Conservation (phyloP, 2,329 filamentous ascomycete species). For the Chrysoporthe cubensis region DNA sequence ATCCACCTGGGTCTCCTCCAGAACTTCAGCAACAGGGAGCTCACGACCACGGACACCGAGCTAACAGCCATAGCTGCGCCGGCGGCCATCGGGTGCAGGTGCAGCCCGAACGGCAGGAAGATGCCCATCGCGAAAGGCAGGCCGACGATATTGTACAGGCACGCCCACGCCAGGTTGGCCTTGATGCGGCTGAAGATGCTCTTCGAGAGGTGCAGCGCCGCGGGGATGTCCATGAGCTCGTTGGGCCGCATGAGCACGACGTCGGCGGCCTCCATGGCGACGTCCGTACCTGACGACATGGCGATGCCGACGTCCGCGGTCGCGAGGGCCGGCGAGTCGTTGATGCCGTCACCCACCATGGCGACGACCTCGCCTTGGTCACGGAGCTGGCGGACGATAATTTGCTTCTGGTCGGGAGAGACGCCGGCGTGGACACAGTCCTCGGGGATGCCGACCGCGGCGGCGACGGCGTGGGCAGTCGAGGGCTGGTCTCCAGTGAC, state of each 20-base stretch:
- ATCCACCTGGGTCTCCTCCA: slow-evolving; percentile 89
- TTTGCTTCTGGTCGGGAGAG: slow-evolving; percentile 87
- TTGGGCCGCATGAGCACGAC: slow-evolving; percentile 94
- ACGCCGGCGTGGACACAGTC: slow-evolving; percentile 84
- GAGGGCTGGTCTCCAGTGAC: slow-evolving; percentile 90
- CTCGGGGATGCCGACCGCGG: slow-evolving; percentile 76
- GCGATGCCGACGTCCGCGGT: slow-evolving; percentile 93
- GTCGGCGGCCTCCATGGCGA: slow-evolving; percentile 96
- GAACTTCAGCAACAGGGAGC: slow-evolving; percentile 80
- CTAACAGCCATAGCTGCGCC: slow-evolving; percentile 92
- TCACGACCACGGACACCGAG: slow-evolving; percentile 86
- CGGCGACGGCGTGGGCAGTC: slow-evolving; percentile 82
- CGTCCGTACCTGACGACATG: slow-evolving; percentile 89
- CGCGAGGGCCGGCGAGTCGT: slow-evolving; percentile 93
- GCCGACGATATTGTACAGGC: slow-evolving; percentile 87
- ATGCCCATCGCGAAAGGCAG: slow-evolving; percentile 97
- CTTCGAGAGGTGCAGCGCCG: slow-evolving; percentile 78
- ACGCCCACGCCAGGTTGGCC: slow-evolving; percentile 90
- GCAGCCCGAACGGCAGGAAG: slow-evolving; percentile 85
- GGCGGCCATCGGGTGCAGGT: slow-evolving; percentile 91
- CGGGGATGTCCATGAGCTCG: slow-evolving; percentile 90
- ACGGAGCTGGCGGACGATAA: slow-evolving; percentile 80
- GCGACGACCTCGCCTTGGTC: slow-evolving; percentile 76
- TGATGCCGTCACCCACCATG: slow-evolving; percentile 99
- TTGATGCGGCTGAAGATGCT: slow-evolving; percentile 93